Evolutionary conservation across 2,329 filamentous ascomycete species (phyloP).

Genomic region (Alternaria postmessia): DNA sequence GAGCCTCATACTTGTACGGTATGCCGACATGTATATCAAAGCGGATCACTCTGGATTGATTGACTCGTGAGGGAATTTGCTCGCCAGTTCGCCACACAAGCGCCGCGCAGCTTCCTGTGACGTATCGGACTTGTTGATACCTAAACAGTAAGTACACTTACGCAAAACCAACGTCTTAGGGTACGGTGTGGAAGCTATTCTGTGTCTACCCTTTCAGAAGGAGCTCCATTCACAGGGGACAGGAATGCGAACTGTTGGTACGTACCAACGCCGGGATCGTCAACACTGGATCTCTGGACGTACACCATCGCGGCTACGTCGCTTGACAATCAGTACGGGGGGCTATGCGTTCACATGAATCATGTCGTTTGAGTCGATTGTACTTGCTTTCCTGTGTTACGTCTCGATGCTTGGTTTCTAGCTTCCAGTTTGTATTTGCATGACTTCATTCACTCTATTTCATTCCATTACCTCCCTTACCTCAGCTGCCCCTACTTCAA

Average conservation of each 20-base stretch:
- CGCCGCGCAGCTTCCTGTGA: background rate
- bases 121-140: background rate
- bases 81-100: background rate
- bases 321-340: background rate
- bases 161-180: background rate
- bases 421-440: background rate
- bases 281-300: background rate
- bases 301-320: background rate
- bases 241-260: constrained; percentile 1
- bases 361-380: constrained; percentile 1
- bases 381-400: background rate
- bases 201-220: background rate
- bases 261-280: background rate
- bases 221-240: background rate
- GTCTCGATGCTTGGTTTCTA: background rate
- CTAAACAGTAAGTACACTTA: background rate
- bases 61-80: background rate
- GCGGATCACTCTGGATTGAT: background rate
- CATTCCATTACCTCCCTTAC: background rate
- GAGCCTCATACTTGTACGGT: background rate
- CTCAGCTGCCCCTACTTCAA: background rate
- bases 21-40: background rate
- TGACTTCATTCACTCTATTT: background rate
- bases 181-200: background rate
- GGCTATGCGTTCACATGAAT: background rate